phyloP scores from a whole-genome alignment of 495 filamentous ascomycete species.

The Aspergillus ellipticus region DNA sequence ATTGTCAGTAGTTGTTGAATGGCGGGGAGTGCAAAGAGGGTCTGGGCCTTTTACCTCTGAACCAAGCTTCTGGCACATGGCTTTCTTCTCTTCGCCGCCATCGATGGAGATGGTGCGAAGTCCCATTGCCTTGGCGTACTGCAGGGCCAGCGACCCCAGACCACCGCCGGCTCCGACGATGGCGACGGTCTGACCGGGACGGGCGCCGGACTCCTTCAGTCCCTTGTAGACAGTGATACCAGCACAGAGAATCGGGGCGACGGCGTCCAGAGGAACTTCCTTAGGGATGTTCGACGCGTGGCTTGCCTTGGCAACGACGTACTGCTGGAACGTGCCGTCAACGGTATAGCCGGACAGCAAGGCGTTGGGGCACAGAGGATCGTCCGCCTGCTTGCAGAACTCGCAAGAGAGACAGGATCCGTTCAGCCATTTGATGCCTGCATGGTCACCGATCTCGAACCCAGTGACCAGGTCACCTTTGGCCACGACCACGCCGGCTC shows the following conservation, averaged over 20 bases:
- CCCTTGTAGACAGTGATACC: conserved; percentile 95
- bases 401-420: conserved; percentile 72
- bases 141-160: conserved; percentile 74
- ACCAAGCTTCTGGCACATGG: conserved; percentile 65
- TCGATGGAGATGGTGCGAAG: conserved; percentile 75
- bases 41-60: conserved; percentile 31
- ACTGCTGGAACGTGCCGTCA: conserved; percentile 91
- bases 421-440: conserved; percentile 90
- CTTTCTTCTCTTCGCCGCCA: conserved; percentile 70
- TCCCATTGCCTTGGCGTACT: conserved; percentile 90
- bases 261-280: conserved; percentile 66
- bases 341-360: conserved; percentile 85
- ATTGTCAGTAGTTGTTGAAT: conserved; percentile 14
- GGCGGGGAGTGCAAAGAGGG: conserved; percentile 1
- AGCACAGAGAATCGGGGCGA: conserved; percentile 80
- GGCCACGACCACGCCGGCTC: conserved; percentile 80
- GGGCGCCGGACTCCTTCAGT: conserved; percentile 72
- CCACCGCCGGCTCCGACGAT: conserved; percentile 90
- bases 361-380: conserved; percentile 72
- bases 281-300: conserved; percentile 79
- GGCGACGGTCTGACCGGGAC: conserved; percentile 74
- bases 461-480: conserved; percentile 68
- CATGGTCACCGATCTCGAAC: conserved; percentile 74
- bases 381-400: conserved; percentile 73
- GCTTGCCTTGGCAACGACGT: conserved; percentile 78